phyloP scores from a whole-genome alignment of 306 rosid genomes.

The Acmispon strigosus region DNA sequence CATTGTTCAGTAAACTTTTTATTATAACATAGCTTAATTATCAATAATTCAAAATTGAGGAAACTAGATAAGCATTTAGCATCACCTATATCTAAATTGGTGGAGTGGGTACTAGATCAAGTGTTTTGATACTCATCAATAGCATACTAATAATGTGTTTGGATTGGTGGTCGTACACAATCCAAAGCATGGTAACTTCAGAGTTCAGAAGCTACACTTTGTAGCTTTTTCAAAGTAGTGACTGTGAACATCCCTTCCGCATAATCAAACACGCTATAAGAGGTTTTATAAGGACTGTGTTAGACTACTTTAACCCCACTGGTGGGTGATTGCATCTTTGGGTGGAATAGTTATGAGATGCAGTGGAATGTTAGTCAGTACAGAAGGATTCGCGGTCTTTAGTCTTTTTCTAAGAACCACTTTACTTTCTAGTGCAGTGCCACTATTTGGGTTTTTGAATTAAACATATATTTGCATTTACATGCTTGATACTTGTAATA shows the following conservation, averaged over 20 bases:
- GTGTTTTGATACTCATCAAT: background rate
- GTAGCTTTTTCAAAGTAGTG: no score
- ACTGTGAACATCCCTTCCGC: no score
- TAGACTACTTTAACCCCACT: background rate
- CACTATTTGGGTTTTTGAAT: background rate
- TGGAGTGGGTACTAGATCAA: background rate
- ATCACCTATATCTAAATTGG: background rate
- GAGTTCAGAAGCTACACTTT: no score
- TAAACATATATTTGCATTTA: background rate
- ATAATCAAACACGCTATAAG: no score
- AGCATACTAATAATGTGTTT: no score
- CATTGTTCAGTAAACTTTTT: no score
- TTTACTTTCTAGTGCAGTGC: background rate
- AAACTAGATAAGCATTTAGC: background rate
- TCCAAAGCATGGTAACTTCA: no score
- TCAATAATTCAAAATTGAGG: background rate
- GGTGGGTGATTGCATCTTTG: background rate
- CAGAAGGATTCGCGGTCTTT: background rate
- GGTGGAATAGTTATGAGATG: no score
- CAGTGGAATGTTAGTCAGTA: no score
- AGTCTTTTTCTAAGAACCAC: background rate
- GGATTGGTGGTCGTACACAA: no score
- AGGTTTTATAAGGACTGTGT: background rate
- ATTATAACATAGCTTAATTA: no score
- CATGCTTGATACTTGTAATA: background rate